These are phyloP conservation scores for Solanum etuberosum DNA, from an alignment of 257 asterid species.

Conservation along the genomic window DNA sequence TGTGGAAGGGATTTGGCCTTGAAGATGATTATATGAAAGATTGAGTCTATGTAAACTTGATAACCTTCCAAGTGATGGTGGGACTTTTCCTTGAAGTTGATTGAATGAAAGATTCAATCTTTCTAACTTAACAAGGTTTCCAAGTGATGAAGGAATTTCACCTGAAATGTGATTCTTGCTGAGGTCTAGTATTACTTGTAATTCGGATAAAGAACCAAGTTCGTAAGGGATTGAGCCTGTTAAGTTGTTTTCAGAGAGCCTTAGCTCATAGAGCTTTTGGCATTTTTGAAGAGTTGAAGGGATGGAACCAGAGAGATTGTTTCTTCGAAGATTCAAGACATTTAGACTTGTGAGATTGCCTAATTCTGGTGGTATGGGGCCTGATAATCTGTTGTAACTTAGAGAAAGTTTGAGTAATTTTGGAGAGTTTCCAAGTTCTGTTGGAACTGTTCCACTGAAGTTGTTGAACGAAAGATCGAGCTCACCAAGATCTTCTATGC, in stretches of 20 bases:
- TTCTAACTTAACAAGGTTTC: constrained; percentile 59
- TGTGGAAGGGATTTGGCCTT: constrained; percentile 49
- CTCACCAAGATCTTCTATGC: constrained; percentile 55
- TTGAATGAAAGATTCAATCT: constrained; percentile 68
- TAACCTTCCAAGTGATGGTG: constrained; percentile 45
- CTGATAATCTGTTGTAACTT: constrained; percentile 42
- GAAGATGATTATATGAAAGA: constrained; percentile 52
- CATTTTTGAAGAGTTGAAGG: constrained; percentile 64
- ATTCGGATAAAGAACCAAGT: constrained; percentile 53
- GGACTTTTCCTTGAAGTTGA: constrained; percentile 45
- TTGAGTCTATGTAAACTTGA: constrained; percentile 70
- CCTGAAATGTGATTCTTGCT: constrained; percentile 60
- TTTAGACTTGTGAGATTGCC: constrained; percentile 65
- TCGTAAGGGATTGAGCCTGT: constrained; percentile 58
- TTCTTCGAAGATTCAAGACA: constrained; percentile 58
- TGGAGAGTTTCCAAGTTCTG: constrained; percentile 61
- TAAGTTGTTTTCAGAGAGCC: constrained; percentile 60
- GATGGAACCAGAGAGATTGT: constrained; percentile 57
- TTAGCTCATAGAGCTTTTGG: constrained; percentile 68
- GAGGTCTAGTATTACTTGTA: constrained; percentile 75
- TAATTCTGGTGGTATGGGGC: constrained; percentile 56
- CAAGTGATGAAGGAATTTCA: constrained; percentile 61
- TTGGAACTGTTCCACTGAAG: constrained; percentile 57
- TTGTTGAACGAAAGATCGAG: constrained; percentile 62
- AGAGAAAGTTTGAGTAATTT: constrained; percentile 55